Base-by-base conservation (phyloP, 495 filamentous ascomycete species). In the Aspergillus bertholletiae region DNA sequence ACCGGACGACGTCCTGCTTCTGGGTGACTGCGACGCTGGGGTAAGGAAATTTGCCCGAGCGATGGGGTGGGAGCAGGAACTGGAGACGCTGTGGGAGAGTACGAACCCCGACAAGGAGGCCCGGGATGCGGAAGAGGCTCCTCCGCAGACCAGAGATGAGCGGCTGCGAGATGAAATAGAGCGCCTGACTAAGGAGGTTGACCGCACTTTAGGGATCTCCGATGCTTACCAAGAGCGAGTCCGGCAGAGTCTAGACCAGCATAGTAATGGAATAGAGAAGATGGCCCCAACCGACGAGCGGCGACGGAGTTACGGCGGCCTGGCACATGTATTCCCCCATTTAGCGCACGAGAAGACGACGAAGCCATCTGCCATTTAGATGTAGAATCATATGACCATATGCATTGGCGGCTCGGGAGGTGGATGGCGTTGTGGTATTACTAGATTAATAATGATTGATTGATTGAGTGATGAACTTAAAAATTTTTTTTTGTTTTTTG, bases 41-140 rank as follows among this genome's bases (percentile, higher is more conserved):
- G 86, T 97, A n/a, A 80, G 87, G 58, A 85, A 83, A 68, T 79
- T 98, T 40, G 94, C 94, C 12, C 76, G 84, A 58, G 87, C 83
- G 27, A 75, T 96, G 46, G 93, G 90, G 0, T 98, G 94, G 93
- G 71, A 84, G 15, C 83, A 91, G 40, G 93, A 97, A 61, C 75
- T 98, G 27, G 90, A 96, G 65, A 69, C 61, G 11, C 46, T 89
- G 18, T 91, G 86, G 87, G 65, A 78, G 46, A 65, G 72, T 56
- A 83, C 80, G 6, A 81, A 80, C 34, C 76, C 74, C 8, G 60
- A 73, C 26, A 57, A 69, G 50, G 58, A 70, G 46, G 55, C 60
- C 0, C 56, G 65, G 43, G 63, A 73, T 54, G 60, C 61, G 51
- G 69, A 76, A 59, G 55, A 65, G 20, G 64, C 55, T 12, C 46